Evolutionary conservation across 805 yeast species (phyloP), one percentile per base, ranked within the genome.

Genomic region (Barnettozyma populi): DNA sequence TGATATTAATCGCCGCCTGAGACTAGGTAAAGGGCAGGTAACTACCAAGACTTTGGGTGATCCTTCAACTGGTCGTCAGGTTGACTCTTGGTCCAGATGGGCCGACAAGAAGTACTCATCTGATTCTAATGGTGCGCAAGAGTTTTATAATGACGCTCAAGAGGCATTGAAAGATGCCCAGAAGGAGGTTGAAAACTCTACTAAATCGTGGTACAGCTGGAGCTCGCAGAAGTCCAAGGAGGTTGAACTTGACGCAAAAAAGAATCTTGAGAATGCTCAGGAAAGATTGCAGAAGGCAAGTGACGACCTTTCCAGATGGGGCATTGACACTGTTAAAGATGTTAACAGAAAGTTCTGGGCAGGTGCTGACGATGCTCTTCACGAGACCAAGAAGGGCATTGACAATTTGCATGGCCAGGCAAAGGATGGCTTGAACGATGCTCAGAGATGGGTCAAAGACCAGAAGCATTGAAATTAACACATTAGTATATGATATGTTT

Each of bases 151-250:
- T 13, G 73, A 69, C 43, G 65, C 70, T 21, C 51, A 57, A 44
- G 55, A 54, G 7, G 55, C 63, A 7, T 45, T 67, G 38, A 60
- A 61, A 11, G 70, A 65, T 34, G 68, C 72, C 23, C 62, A 67
- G 56, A 57, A 63, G 41, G 61, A 68, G 29, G 59, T 69, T 11
- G 62, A 64, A 8, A 53, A 64, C 7, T 56, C 63, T 19, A 57
- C 66, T 36, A 56, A 57, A 20, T 60, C 64, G 19, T 70, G 76
- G 75, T 65, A 64, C 51, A 49, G 59, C 8, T 70, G 72, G 68
- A 71, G 74, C 18, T 58, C 64, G 39, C 56, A 63, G 25, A 65
- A 70, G 60, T 60, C 66, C 41, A 60, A 65, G 43, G 71, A 70
- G 36, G 57, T 69, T 16, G 59, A 62, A 27, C 53, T 46, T 3